Percentiles rank a stretch among this genome's conserved stretches.
Evolutionary conservation across 805 yeast species (phyloP).

Genomic region (Blastobotrys mokoenaii): DNA sequence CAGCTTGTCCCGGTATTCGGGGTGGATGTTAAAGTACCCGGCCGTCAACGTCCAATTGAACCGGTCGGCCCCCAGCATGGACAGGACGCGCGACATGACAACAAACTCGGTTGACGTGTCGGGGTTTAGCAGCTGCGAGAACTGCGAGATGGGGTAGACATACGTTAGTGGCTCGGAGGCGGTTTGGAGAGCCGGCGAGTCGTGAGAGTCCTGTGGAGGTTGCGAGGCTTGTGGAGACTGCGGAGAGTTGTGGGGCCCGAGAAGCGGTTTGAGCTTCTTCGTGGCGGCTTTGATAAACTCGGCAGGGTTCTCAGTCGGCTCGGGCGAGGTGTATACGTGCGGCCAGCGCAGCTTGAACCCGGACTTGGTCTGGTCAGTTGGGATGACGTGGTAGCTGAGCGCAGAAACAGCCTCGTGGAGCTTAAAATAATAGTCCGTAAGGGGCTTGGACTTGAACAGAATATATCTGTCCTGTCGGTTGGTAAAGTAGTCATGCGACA

Average conservation of each 20-base stretch:
- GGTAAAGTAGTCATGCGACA: conserved; percentile 86
- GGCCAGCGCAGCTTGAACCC: conserved; percentile 72
- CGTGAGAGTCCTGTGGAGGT: too few relatives aligned
- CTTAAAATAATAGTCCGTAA: conserved; percentile 68
- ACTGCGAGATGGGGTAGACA: conserved; percentile 87
- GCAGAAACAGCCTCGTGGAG: conserved; percentile 61
- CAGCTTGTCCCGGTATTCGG: conserved; percentile 54
- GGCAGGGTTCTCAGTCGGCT: conserved; percentile 39
- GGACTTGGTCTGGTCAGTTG: conserved; percentile 33
- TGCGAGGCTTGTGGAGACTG: too few relatives aligned
- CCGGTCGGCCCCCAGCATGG: conserved; percentile 44
- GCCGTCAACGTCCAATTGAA: conserved; percentile 86
- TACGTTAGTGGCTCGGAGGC: conserved; percentile 37
- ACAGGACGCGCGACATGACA: conserved; percentile 52
- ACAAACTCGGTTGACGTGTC: conserved; percentile 78
- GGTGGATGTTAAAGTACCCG: conserved; percentile 89
- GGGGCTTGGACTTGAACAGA: conserved; percentile 45
- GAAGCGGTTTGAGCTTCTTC: conserved; percentile 45
- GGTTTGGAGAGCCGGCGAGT: too few relatives aligned
- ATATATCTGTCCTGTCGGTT: conserved; percentile 93
- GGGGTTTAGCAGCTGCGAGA: conserved; percentile 66
- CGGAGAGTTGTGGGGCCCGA: too few relatives aligned
- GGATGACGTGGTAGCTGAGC: conserved; percentile 58
- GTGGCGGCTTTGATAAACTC: conserved; percentile 35
- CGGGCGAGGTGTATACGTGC: conserved; percentile 41